phyloP scores from a whole-genome alignment of 352 stramenopile species.

The Phytophthora hibernalis region DNA sequence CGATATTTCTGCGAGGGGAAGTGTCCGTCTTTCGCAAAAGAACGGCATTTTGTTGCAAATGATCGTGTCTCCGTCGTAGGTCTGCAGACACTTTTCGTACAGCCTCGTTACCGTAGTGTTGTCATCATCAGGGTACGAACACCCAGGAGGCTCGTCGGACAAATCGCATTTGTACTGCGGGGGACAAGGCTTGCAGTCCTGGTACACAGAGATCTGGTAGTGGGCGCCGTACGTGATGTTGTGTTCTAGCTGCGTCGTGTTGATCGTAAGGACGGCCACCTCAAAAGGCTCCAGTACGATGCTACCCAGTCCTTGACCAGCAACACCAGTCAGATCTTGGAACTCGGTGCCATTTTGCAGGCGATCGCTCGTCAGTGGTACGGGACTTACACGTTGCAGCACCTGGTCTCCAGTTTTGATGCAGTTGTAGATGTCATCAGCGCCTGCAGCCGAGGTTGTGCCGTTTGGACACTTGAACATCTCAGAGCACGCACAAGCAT shows the following conservation, averaged over 20 bases:
- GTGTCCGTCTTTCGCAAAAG: conserved; percentile 57
- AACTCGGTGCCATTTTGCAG: conserved; percentile 74
- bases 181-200: conserved; percentile 96
- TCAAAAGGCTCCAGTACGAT: conserved; percentile 90
- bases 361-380: conserved; percentile 66
- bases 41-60: conserved; percentile 74
- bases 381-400: conserved; percentile 83
- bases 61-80: conserved; percentile 40
- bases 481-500: conserved; percentile 94
- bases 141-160: conserved; percentile 47
- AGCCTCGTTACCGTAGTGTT: conserved; percentile 48
- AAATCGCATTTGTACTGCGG: conserved; percentile 91
- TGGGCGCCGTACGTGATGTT: conserved; percentile 98
- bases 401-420: conserved; percentile 92
- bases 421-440: conserved; percentile 89
- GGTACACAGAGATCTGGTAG: conserved; percentile 95
- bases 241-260: conserved; percentile 87
- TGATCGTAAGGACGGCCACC: conserved; percentile 93
- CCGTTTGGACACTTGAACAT: conserved; percentile 96
- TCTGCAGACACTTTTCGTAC: conserved; percentile 57
- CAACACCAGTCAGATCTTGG: conserved; percentile 74
- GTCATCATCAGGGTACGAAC: conserved; percentile 71
- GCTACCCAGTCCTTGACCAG: conserved; percentile 54
- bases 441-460: conserved; percentile 75
- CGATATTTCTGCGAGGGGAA: conserved; percentile 31